These are phyloP conservation scores for Fimicolochytrium jonesii DNA, from an alignment of 192 early-diverging fungal species.

Conservation along the genomic window DNA sequence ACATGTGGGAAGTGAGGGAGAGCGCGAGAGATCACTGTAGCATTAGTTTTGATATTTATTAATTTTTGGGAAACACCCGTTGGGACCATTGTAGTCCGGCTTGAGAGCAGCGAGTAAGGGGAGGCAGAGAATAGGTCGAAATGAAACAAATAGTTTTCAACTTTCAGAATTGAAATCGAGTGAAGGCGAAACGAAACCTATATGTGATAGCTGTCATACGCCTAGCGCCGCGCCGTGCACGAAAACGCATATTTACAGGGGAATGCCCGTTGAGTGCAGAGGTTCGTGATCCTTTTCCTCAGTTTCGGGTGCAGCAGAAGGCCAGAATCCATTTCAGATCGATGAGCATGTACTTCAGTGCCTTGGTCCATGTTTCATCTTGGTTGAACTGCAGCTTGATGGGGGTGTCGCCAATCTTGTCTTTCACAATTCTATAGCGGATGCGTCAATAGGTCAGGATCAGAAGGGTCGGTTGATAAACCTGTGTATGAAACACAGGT, in stretches of 20 bases:
- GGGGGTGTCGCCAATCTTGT: conserved; percentile 78
- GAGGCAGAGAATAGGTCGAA: no score
- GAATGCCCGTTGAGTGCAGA: neutral
- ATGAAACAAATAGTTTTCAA: no score
- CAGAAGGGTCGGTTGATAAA: neutral
- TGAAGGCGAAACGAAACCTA: neutral
- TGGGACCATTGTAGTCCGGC: no score
- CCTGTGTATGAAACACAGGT: no score
- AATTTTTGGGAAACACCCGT: no score
- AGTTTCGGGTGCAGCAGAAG: conserved; percentile 44
- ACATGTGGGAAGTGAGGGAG: no score
- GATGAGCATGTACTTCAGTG: conserved; percentile 82
- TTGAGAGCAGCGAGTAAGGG: no score
- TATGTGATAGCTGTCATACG: neutral
- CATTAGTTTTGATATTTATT: no score
- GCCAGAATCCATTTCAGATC: conserved; percentile 87
- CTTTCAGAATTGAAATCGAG: neutral
- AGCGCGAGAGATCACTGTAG: no score
- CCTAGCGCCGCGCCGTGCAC: no score
- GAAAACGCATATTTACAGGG: no score
- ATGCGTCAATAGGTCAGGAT: neutral
- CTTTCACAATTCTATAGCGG: conserved; percentile 69
- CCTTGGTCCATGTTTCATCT: conserved; percentile 89
- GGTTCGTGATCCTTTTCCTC: neutral
- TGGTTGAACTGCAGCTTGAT: conserved; percentile 84